A percentile compares a stretch with the other conserved stretches of the same genome.
phyloP scores from a whole-genome alignment of 75 land plant species.

The Selaginella moellendorffii region DNA sequence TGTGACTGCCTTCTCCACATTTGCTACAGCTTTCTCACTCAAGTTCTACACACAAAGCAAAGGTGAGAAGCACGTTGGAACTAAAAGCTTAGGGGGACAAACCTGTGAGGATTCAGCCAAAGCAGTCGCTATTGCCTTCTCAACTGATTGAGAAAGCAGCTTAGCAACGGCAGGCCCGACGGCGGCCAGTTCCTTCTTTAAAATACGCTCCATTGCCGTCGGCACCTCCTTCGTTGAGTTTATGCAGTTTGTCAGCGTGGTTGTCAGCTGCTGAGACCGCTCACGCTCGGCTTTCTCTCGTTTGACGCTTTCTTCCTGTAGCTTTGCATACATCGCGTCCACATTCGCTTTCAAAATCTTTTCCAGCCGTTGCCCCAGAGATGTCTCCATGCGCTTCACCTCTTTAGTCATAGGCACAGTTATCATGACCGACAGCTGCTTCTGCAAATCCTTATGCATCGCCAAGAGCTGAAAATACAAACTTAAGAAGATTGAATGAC shows the following conservation, averaged over 20 bases:
- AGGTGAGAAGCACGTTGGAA: not conserved
- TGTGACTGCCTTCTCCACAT: conserved; percentile 67
- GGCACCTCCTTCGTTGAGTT: conserved; percentile 64
- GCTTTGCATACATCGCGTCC: conserved; percentile 79
- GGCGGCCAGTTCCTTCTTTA: conserved; percentile 81
- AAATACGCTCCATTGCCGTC: conserved; percentile 43
- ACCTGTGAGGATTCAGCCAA: conserved; percentile 84
- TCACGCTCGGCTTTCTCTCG: conserved; percentile 66
- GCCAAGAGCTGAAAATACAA: conserved; percentile 39
- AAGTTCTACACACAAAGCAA: conserved; percentile 41
- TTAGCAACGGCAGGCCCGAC: conserved; percentile 60
- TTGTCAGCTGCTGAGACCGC: conserved; percentile 56
- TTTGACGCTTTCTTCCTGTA: conserved; percentile 79
- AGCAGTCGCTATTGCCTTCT: conserved; percentile 58
- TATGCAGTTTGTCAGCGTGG: conserved; percentile 19
- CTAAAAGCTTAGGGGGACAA: not conserved
- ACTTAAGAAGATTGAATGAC: not conserved
- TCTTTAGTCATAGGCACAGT: conserved; percentile 72
- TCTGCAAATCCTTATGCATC: conserved; percentile 87
- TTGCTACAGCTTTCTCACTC: conserved; percentile 64
- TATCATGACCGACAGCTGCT: conserved; percentile 46
- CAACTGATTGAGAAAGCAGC: conserved; percentile 45
- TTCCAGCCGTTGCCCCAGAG: conserved; percentile 74
- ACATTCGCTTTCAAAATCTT: conserved; percentile 62
- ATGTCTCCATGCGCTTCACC: conserved; percentile 64